A percentile compares a stretch with the other conserved stretches of the same genome.
phyloP scores from a whole-genome alignment of 495 filamentous ascomycete genomes.

The Penicillium silybi region DNA sequence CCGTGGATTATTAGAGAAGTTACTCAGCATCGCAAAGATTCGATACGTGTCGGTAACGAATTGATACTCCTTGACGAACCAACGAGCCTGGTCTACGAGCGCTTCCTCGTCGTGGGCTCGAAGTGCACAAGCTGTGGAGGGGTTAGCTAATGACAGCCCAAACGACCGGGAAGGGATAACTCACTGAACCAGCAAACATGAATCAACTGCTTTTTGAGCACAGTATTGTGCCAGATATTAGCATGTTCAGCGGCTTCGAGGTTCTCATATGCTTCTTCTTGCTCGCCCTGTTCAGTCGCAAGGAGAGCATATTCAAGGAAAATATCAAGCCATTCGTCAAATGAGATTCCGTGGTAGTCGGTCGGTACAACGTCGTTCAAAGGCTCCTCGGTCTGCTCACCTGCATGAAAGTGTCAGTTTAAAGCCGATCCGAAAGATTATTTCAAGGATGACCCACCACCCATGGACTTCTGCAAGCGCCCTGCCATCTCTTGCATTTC shows the following conservation, averaged over 20 bases:
- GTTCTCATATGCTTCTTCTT: slow-evolving; percentile 68
- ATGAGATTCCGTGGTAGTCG: slow-evolving; percentile 73
- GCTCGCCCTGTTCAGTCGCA: slow-evolving; percentile 56
- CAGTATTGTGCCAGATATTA: slow-evolving; percentile 71
- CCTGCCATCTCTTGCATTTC: slow-evolving; percentile 67
- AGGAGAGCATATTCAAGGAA: slow-evolving; percentile 81
- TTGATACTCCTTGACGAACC: slow-evolving; percentile 82
- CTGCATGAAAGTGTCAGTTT: slow-evolving; percentile 10
- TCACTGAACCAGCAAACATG: slow-evolving; percentile 77
- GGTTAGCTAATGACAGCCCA: slow-evolving; percentile 5
- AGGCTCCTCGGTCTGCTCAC: slow-evolving; percentile 24
- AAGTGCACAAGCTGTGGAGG: slow-evolving; percentile 67
- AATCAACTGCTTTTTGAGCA: slow-evolving; percentile 63
- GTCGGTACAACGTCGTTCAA: slow-evolving; percentile 44
- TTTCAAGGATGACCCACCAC: slow-evolving; percentile 41
- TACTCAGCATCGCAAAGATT: slow-evolving; percentile 68
- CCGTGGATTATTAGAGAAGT: slow-evolving; percentile 51
- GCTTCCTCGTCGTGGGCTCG: slow-evolving; percentile 74
- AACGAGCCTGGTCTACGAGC: slow-evolving; percentile 60
- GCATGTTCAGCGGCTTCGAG: slow-evolving; percentile 70
- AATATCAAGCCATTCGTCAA: slow-evolving; percentile 82
- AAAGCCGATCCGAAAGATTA: neutral
- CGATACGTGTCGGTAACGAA: slow-evolving; percentile 82
- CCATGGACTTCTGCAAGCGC: slow-evolving; percentile 54
- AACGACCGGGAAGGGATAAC: slow-evolving; percentile 14